Evolutionary conservation across 208 protist species (phyloP).

Genomic region (Leishmania braziliensis): DNA sequence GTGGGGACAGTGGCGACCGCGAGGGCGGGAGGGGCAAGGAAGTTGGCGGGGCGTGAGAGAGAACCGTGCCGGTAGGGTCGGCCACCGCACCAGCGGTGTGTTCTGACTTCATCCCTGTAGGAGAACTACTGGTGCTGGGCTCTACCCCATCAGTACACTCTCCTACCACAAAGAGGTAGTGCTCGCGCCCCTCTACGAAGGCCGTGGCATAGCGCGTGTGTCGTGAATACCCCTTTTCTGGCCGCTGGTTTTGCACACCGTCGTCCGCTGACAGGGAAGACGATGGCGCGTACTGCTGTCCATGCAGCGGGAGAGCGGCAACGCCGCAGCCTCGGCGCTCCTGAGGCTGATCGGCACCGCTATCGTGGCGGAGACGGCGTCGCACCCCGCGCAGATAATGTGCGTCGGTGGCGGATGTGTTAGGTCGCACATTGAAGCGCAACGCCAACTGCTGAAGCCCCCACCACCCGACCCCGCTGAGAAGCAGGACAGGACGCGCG

Average conservation of each 20-base stretch:
- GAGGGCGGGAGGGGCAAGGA: neutral
- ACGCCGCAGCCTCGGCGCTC: conserved; percentile 17
- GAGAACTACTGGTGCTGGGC: neutral
- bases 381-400: conserved; percentile 21
- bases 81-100: neutral
- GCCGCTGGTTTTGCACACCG: neutral
- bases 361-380: neutral
- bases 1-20: neutral
- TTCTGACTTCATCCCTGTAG: neutral
- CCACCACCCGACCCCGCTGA: conserved; percentile 50
- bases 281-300: conserved; percentile 17
- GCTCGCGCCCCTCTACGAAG: conserved; percentile 29
- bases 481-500: conserved; percentile 45
- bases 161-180: conserved; percentile 36
- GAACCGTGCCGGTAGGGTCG: neutral
- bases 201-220: neutral
- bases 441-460: conserved; percentile 55
- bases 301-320: conserved; percentile 16
- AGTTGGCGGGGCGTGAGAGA: neutral
- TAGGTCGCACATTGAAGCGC: conserved; percentile 48
- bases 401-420: conserved; percentile 31
- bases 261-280: neutral
- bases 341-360: neutral
- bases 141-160: conserved; percentile 6
- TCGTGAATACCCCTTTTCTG: neutral